A percentile compares a stretch with the other conserved stretches of the same genome.
phyloP scores from a whole-genome alignment of 805 yeast genomes.

The Wickerhamiella slavikovae region DNA sequence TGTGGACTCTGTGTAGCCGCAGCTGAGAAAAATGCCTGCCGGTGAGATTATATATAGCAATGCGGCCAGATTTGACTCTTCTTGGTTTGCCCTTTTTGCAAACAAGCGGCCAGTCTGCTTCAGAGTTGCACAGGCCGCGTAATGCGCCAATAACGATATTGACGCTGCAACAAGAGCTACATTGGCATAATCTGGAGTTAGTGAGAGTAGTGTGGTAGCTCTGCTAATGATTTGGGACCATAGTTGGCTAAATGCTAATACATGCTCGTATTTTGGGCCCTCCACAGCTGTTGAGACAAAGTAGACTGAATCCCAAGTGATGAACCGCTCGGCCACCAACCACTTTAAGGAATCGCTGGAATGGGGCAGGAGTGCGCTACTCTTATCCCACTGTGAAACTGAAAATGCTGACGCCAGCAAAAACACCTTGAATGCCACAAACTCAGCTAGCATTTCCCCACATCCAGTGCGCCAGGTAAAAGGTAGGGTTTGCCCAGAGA shows the following conservation, averaged over 20 bases:
- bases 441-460: slow-evolving; percentile 4
- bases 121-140: slow-evolving; percentile 24
- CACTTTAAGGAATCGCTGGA: background rate
- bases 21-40: slow-evolving; percentile 57
- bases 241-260: slow-evolving; percentile 65
- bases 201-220: background rate
- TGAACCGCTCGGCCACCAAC: slow-evolving; percentile 18
- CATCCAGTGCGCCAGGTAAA: background rate
- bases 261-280: slow-evolving; percentile 56
- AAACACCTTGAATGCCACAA: slow-evolving; percentile 15
- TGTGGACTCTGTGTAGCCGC: slow-evolving; percentile 58
- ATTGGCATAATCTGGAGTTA: background rate
- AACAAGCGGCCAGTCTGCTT: no score
- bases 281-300: slow-evolving; percentile 36
- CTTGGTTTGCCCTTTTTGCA: slow-evolving; percentile 3
- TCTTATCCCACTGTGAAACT: slow-evolving; percentile 28
- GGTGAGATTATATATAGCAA: slow-evolving; percentile 42
- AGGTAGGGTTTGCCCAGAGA: no score
- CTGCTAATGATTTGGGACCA: slow-evolving; percentile 34
- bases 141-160: slow-evolving; percentile 33
- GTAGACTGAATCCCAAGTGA: slow-evolving; percentile 77
- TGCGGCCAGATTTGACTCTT: slow-evolving; percentile 20
- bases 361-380: no score
- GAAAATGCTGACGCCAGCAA: slow-evolving; percentile 20
- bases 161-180: slow-evolving; percentile 21